Percentiles rank a stretch among this genome's conserved stretches.
These are phyloP conservation scores for Zymoseptoria passerinii DNA, from an alignment of 2,329 filamentous ascomycete species.

Conservation along the genomic window DNA sequence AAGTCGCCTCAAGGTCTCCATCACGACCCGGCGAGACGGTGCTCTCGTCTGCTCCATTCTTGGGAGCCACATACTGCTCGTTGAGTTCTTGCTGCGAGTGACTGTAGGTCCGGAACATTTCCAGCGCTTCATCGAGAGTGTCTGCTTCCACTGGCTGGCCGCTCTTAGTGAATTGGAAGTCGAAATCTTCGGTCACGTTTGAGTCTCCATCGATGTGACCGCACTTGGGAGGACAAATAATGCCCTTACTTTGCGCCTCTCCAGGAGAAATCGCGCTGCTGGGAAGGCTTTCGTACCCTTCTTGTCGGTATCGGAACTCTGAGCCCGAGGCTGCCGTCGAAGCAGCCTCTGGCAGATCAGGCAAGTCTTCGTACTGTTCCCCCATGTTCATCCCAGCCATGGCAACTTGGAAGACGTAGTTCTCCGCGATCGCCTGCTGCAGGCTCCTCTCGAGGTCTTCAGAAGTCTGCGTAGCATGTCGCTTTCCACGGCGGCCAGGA, in stretches of 20 bases:
- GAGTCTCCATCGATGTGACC: neutral
- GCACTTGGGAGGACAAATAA: neutral
- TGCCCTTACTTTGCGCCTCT: neutral
- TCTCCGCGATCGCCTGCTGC: conserved; percentile 10
- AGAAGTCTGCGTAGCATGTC: neutral
- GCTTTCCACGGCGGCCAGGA: neutral
- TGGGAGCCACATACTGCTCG: neutral
- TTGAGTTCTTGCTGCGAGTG: conserved; percentile 2
- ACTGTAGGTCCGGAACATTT: conserved; percentile 10
- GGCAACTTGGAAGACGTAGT: conserved; percentile 14
- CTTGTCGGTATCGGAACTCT: neutral
- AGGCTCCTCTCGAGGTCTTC: neutral
- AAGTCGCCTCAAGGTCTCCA: neutral
- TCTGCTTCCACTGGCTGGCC: neutral
- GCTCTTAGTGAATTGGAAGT: neutral
- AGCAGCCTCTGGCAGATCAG: neutral
- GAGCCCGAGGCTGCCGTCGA: neutral
- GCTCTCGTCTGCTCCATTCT: neutral
- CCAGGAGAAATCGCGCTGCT: neutral
- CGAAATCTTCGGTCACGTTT: neutral
- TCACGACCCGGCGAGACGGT: neutral
- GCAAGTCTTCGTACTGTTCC: neutral
- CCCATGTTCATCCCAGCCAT: conserved; percentile 7
- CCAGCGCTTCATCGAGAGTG: conserved; percentile 8
- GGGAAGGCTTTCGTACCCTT: neutral